Evolutionary conservation across 2,329 filamentous ascomycete species (phyloP).

Genomic region (Bisporella sp.): DNA sequence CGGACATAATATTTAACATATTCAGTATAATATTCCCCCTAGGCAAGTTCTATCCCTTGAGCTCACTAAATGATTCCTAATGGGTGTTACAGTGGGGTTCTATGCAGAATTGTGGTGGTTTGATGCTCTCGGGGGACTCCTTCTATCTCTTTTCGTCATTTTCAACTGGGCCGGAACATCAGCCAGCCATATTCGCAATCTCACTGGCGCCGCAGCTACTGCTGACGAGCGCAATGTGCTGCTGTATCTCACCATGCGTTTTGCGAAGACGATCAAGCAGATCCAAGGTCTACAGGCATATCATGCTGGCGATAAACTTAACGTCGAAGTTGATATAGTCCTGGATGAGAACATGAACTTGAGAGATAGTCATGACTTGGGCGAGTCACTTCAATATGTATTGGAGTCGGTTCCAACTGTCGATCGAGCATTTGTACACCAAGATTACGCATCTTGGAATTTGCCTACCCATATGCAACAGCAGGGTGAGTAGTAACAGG

Average conservation of each 20-base stretch:
- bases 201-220: constrained; percentile 50
- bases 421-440: constrained; percentile 34
- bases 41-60: constrained; percentile 13
- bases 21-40: constrained; percentile 56
- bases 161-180: constrained; percentile 61
- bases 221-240: constrained; percentile 47
- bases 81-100: constrained; percentile 39
- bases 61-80: not conserved
- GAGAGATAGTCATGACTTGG: constrained; percentile 48
- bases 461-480: constrained; percentile 30
- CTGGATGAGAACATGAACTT: constrained; percentile 46
- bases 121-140: constrained; percentile 51
- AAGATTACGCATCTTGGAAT: constrained; percentile 31
- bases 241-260: constrained; percentile 52
- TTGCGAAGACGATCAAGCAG: constrained; percentile 44
- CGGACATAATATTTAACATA: constrained; percentile 58
- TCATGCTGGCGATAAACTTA: constrained; percentile 55
- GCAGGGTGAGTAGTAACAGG: constrained; percentile 16
- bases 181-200: constrained; percentile 49
- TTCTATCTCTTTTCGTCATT: constrained; percentile 61
- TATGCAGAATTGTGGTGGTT: constrained; percentile 59
- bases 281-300: constrained; percentile 51
- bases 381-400: constrained; percentile 58
- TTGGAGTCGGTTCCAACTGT: constrained; percentile 39
- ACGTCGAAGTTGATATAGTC: constrained; percentile 55